These are phyloP conservation scores for Eimeria falciformis DNA, from an alignment of 169 alveolate genomes.

Conservation along the genomic window DNA sequence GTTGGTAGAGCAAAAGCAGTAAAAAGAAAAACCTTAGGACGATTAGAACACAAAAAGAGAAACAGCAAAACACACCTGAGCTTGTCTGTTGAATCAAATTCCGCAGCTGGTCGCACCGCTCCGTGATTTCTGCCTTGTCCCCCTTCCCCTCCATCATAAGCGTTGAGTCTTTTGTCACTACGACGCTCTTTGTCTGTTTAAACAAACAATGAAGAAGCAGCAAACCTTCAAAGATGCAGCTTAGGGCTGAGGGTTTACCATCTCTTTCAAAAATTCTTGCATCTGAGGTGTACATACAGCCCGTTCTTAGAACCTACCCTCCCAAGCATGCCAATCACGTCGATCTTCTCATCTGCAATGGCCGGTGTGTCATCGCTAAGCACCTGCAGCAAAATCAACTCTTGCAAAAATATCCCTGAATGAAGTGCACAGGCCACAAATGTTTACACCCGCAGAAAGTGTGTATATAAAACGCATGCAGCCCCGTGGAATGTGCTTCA, in stretches of 20 bases:
- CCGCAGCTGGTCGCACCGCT: conserved; percentile 94
- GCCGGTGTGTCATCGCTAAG: conserved; percentile 58
- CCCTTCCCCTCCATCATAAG: conserved; percentile 98
- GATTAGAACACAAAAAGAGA: neutral
- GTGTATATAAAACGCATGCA: neutral
- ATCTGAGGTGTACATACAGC: too few relatives aligned
- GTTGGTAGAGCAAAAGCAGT: neutral
- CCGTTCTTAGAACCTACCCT: conserved; percentile 10
- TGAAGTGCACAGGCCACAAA: too few relatives aligned
- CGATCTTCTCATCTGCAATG: conserved; percentile 54
- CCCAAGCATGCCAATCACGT: conserved; percentile 43
- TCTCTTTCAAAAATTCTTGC: too few relatives aligned
- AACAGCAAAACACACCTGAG: conserved; percentile 74
- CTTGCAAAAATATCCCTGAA: too few relatives aligned
- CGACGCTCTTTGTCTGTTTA: conserved; percentile 95
- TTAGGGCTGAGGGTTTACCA: too few relatives aligned
- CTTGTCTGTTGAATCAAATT: conserved; percentile 91
- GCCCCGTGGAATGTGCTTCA: neutral
- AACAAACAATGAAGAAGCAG: too few relatives aligned
- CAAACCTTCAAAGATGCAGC: too few relatives aligned
- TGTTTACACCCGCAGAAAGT: too few relatives aligned
- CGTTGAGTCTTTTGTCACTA: conserved; percentile 98
- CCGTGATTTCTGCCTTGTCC: conserved; percentile 90
- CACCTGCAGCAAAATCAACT: conserved; percentile 60
- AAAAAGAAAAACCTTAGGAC: neutral